Base-by-base conservation (phyloP, 2,329 filamentous ascomycete species). In the Fusarium subtropicale region DNA sequence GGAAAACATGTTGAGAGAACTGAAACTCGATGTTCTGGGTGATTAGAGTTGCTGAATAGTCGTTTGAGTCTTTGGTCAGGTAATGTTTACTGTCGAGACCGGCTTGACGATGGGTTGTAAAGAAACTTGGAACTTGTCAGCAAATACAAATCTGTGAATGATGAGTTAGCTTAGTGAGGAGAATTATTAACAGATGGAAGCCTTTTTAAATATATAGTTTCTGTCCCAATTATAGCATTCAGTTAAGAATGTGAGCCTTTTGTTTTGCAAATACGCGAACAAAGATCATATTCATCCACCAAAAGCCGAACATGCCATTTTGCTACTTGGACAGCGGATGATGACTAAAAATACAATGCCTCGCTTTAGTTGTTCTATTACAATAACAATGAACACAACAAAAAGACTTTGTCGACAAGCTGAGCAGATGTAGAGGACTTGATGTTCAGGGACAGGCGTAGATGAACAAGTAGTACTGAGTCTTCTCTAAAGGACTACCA, bases 1-100 rank as follows among this genome's bases (percentile, higher is more conserved):
- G 10, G 28, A 33, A 45, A 15, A 18, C 67, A 64, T 71, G 47
- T 11, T 26, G 41, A 22, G 31, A n/a, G 24, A 42, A 18, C 30
- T 22, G 26, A 16, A 20, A 22, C 28, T 22, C 22, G 31, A 13
- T 16, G 2, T 18, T 33, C 36, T 18, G 26, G 4, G 24, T 22
- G 48, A 15, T 15, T 18, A 11, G 26, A 30, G 12, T 33, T 55
- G 39, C 45, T 64, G 22, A 13, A 15, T 26, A 20, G 13, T 39
- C 33, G 34, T 36, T n/a, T 26, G 18, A 9, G 8, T 38, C 20
- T 13, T 51, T 51, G 5, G 24, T 28, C 51, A 30, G 28, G 28
- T 11, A 10, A 22, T 45, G 26, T 39, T n/a, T 38, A 44, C 54
- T 53, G 44, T 36, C 53, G n/a, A 31, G 53, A 20, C 42, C 39